Conservation (phyloP, 257 asterid genomes). For the Voacanga thouarsii region DNA sequence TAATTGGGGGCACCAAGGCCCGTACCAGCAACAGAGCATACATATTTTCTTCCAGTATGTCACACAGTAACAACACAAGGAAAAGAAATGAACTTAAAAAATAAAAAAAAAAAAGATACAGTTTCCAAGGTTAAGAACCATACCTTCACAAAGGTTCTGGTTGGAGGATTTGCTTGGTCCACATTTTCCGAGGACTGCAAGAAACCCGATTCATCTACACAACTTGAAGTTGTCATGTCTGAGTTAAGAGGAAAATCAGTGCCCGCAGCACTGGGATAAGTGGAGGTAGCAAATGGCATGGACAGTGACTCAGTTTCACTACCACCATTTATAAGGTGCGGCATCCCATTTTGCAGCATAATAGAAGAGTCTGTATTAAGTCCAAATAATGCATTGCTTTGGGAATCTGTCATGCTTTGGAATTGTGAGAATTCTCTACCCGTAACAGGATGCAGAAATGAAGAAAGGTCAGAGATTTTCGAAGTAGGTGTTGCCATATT, state of each 20-base stretch:
- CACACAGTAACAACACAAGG: background rate
- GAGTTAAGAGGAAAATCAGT: conserved; percentile 59
- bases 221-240: conserved; percentile 73
- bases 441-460: conserved; percentile 62
- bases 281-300: conserved; percentile 51
- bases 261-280: conserved; percentile 49
- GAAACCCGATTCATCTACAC: conserved; percentile 86
- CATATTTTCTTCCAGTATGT: background rate
- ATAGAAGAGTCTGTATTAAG: conserved; percentile 45
- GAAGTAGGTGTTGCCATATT: conserved; percentile 48
- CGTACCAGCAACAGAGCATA: background rate
- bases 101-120: too few species aligned
- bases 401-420: conserved; percentile 47
- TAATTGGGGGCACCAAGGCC: too few species aligned
- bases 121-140: conserved; percentile 2
- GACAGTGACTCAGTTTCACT: conserved; percentile 49
- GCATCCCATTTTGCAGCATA: conserved; percentile 43
- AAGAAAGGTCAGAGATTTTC: conserved; percentile 62
- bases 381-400: conserved; percentile 57
- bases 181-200: conserved; percentile 77
- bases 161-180: conserved; percentile 56
- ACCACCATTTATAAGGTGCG: conserved; percentile 41
- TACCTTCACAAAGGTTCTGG: conserved; percentile 90
- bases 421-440: conserved; percentile 62
- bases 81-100: background rate